A percentile compares a stretch with the other conserved stretches of the same genome.
Conservation (phyloP, 257 asterid species). For the Osmanthus fragrans region DNA sequence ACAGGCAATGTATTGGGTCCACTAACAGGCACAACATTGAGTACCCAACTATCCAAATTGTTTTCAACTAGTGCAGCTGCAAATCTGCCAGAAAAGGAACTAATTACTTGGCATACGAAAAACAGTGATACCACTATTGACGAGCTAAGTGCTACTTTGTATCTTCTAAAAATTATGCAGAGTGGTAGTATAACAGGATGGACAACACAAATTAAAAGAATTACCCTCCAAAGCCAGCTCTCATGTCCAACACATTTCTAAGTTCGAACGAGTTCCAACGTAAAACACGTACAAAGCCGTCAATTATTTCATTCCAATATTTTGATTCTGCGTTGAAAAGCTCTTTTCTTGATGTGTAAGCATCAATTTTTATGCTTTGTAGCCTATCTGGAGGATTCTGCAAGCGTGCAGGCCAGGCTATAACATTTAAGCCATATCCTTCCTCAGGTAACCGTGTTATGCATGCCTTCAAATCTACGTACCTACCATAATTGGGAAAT, state of each 20-base stretch:
- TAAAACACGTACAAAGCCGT: conserved; percentile 55
- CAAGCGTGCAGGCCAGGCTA: conserved; percentile 85
- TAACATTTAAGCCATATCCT: conserved; percentile 74
- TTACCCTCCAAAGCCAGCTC: conserved; percentile 98
- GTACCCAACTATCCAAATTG: conserved; percentile 87
- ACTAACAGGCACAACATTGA: conserved; percentile 89
- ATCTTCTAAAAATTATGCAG: not conserved
- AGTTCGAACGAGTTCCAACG: conserved; percentile 62
- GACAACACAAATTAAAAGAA: conserved; percentile 16
- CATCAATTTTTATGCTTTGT: conserved; percentile 77
- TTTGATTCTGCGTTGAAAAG: conserved; percentile 74
- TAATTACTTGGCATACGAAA: conserved; percentile 10
- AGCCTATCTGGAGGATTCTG: conserved; percentile 91
- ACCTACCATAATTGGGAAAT: conserved; percentile 48
- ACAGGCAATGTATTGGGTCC: conserved; percentile 92
- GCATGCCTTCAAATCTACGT: conserved; percentile 83
- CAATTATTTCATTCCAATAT: conserved; percentile 82
- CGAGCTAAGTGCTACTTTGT: not conserved
- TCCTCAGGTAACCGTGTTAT: conserved; percentile 77
- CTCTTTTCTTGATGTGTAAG: conserved; percentile 76
- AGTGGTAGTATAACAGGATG: conserved; percentile 4
- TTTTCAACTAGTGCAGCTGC: conserved; percentile 84
- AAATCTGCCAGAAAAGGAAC: conserved; percentile 53
- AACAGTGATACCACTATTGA: conserved; percentile 9
- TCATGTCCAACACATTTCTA: conserved; percentile 95